Evolutionary conservation across 306 rosid genomes (phyloP).

Genomic region (Rosa lucieae): DNA sequence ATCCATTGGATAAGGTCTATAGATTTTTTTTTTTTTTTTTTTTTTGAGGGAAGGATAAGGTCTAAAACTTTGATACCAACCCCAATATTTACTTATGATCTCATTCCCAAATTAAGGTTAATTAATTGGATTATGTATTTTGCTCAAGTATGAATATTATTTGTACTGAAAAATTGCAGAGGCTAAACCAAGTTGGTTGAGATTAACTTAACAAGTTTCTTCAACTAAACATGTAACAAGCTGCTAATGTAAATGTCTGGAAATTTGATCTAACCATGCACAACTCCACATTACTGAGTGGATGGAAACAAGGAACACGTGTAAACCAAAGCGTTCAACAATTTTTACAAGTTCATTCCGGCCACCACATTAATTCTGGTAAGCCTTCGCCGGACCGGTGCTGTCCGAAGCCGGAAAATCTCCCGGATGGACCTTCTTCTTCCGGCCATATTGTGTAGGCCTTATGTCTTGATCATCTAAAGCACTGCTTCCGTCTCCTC

Average conservation of each 20-base stretch:
- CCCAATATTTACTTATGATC: background rate
- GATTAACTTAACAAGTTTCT: background rate
- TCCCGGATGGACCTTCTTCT: slow-evolving; percentile 31
- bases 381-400: background rate
- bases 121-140: background rate
- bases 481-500: background rate
- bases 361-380: background rate
- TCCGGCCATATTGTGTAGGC: slow-evolving; percentile 6
- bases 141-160: background rate
- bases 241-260: background rate
- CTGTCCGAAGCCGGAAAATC: background rate
- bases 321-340: background rate
- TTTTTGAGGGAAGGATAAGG: too few species aligned
- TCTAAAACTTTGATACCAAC: background rate
- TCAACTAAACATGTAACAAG: background rate
- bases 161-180: background rate
- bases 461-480: background rate
- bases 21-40: too few species aligned
- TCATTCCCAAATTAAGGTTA: background rate
- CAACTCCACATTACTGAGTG: background rate
- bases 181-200: background rate
- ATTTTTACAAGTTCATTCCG: background rate
- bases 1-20: background rate
- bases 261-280: background rate
- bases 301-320: background rate